These are phyloP conservation scores for Ulmus americana DNA, from an alignment of 331 rosid genomes.

Conservation along the genomic window DNA sequence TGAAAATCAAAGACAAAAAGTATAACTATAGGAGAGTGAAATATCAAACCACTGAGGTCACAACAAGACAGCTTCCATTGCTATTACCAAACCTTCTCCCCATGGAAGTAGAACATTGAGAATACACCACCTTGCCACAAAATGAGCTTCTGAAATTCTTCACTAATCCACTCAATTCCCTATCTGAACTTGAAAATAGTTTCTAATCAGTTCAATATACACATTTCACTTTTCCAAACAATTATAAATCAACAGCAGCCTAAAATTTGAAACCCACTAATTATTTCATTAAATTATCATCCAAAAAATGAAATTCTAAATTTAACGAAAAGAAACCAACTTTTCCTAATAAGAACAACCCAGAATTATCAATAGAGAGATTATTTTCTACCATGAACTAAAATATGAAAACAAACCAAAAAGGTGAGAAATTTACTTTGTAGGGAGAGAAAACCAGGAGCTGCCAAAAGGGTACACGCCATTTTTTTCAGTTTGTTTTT, in stretches of 20 bases:
- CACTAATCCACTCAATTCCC: constrained; percentile 32
- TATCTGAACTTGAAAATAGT: constrained; percentile 40
- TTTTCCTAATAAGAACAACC: background rate
- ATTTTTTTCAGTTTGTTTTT: constrained; percentile 30
- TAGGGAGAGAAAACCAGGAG: constrained; percentile 40
- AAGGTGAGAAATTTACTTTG: constrained; percentile 39
- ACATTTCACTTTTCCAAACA: background rate
- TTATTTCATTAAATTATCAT: background rate
- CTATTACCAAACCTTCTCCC: constrained; percentile 28
- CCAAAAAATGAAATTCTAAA: background rate
- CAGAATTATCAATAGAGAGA: background rate
- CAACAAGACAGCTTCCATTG: constrained; percentile 46
- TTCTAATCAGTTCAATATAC: background rate
- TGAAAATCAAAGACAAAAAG: background rate
- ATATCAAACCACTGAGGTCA: constrained; percentile 58
- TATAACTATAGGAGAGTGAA: constrained; percentile 25
- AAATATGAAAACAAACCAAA: background rate
- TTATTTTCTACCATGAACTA: background rate
- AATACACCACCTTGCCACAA: constrained; percentile 34
- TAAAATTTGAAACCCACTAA: background rate
- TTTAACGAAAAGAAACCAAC: background rate
- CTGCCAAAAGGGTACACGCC: constrained; percentile 63
- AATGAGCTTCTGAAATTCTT: constrained; percentile 48
- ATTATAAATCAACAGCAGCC: background rate
- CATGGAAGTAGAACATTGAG: constrained; percentile 24